Base-by-base conservation (phyloP, 345 rosid species). In the Rubroshorea leprosula region DNA sequence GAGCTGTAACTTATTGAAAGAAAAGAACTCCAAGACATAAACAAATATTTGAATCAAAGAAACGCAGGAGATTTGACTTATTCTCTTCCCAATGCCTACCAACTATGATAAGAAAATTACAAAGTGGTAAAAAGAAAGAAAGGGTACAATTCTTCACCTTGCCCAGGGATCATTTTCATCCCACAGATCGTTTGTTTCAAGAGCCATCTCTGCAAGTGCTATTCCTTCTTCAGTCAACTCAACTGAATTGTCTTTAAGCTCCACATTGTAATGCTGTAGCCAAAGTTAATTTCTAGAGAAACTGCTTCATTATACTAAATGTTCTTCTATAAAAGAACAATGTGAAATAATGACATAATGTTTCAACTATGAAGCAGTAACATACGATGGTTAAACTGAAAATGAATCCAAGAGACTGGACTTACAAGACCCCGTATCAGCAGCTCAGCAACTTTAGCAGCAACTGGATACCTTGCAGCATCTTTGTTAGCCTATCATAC, bases 141-240 rank as follows among this genome's bases (percentile, higher is more conserved):
- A 55, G 63, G 62, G 54, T 11, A 16, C 48, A 54, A 50, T 24
- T 46, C n/a, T 35, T 68, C 71, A 87, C 98, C 96, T 91, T 19
- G 98, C 98, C 96, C 98, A 91, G 51, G 90, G 98, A 70, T 91
- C 96, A 79, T 79, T 91, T 68, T 91, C 98, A 65, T 88, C 95
- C 98, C 98, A 91, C 51, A 91, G 74, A 69, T 91, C 98, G 72
- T 74, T 71, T 45, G 98, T 91, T 72, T 88, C 96, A 60, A 91
- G 96, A 69, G 95, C 98, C 90, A 82, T 76, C 83, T 91, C 98
- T 51, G 98, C 88, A 51, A 91, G 95, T 31, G 70, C 64, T 73
- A 91, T 91, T 69, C 98, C 98, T 65, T 86, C 90, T 60, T 88
- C 98, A 7, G 95, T 91, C 78, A 91, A 77, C 82, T 91, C 98